These are phyloP conservation scores for Didymella pinodella DNA, from an alignment of 2,329 filamentous ascomycete species.

Conservation along the genomic window DNA sequence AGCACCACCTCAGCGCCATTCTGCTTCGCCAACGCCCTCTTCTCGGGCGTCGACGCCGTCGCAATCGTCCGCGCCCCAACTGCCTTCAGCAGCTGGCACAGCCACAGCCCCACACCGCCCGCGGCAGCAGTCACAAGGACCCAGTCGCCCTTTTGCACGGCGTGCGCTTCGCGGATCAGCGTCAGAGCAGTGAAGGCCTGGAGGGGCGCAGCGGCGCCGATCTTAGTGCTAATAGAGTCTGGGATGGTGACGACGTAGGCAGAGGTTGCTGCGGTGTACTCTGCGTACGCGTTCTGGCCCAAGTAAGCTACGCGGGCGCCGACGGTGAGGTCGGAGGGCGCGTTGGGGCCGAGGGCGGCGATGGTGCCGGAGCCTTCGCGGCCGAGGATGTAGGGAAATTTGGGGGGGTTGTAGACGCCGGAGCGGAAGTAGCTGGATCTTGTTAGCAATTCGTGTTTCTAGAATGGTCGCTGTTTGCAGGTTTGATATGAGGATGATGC, in stretches of 20 bases:
- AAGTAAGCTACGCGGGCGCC: conserved; percentile 79
- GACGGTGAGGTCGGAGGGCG: conserved; percentile 62
- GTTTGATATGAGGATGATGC: not conserved
- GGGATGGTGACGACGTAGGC: conserved; percentile 70
- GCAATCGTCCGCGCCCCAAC: conserved; percentile 82
- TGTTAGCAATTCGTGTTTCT: not conserved
- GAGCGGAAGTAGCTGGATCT: conserved; percentile 77
- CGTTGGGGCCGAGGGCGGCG: conserved; percentile 65
- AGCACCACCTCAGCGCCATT: conserved; percentile 77
- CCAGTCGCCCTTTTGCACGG: conserved; percentile 79
- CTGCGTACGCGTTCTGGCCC: conserved; percentile 63
- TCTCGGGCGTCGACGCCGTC: conserved; percentile 76
- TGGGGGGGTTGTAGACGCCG: conserved; percentile 76
- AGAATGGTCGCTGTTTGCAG: not conserved
- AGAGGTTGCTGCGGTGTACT: conserved; percentile 65
- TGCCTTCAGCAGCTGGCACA: conserved; percentile 76
- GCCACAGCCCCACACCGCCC: conserved; percentile 74
- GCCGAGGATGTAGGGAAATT: conserved; percentile 77
- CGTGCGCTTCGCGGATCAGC: conserved; percentile 75
- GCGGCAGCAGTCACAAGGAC: conserved; percentile 85
- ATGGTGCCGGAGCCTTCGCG: conserved; percentile 80
- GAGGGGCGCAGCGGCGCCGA: conserved; percentile 73
- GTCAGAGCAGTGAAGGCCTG: conserved; percentile 86
- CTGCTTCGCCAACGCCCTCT: conserved; percentile 72
- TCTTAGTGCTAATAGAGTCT: conserved; percentile 64